A percentile compares a stretch with the other conserved stretches of the same genome.
Evolutionary conservation across 2,329 filamentous ascomycete genomes (phyloP).

Genomic region (Sporothrix luriei): DNA sequence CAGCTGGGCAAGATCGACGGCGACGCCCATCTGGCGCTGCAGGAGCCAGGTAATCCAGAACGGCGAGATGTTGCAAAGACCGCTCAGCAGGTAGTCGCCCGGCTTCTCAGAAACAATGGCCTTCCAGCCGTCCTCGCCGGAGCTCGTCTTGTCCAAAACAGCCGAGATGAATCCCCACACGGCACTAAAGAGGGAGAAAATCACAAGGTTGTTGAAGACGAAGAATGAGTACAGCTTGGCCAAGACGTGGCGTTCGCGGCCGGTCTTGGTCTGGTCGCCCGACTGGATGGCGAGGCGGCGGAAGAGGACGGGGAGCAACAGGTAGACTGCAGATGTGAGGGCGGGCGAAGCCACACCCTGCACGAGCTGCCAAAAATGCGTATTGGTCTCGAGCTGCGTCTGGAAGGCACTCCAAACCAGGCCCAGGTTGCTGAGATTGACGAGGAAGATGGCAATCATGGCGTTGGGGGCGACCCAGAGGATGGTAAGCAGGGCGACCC

Average conservation of each 20-base stretch:
- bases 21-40: conserved; percentile 88
- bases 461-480: conserved; percentile 92
- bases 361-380: conserved; percentile 76
- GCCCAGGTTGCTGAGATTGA: conserved; percentile 80
- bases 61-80: conserved; percentile 76
- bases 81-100: conserved; percentile 63
- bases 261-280: conserved; percentile 89
- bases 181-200: conserved; percentile 90
- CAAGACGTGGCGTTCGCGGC: conserved; percentile 86
- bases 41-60: conserved; percentile 96
- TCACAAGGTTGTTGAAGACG: conserved; percentile 92
- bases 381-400: conserved; percentile 62
- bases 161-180: conserved; percentile 72
- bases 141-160: conserved; percentile 62
- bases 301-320: conserved; percentile 88
- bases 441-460: conserved; percentile 88
- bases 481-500: conserved; percentile 78
- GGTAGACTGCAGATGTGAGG: conserved; percentile 82
- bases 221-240: conserved; percentile 94
- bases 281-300: conserved; percentile 79
- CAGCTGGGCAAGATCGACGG: conserved; percentile 89
- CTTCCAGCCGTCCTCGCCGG: conserved; percentile 65
- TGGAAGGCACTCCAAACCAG: conserved; percentile 78
- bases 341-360: conserved; percentile 92
- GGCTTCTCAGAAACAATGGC: conserved; percentile 67